Evolutionary conservation across 2,329 filamentous ascomycete species (phyloP).

Genomic region (Phyllosticta ampelicida): DNA sequence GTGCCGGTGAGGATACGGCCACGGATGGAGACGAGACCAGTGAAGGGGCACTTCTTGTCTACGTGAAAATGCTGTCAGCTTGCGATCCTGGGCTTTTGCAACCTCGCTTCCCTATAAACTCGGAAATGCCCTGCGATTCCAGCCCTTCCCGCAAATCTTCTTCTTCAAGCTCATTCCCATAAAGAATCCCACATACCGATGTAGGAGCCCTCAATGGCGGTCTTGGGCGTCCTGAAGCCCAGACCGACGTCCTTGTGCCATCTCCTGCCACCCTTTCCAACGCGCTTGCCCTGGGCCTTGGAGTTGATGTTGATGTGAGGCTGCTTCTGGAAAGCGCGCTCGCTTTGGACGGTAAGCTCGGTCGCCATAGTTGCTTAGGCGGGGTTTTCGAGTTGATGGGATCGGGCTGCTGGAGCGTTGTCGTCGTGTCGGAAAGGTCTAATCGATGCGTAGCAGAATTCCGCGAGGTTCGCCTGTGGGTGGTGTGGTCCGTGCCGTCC

Average conservation of each 20-base stretch:
- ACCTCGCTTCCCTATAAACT: not conserved
- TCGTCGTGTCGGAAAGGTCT: constrained; percentile 9
- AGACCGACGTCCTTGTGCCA: constrained; percentile 99
- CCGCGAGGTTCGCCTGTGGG: constrained; percentile 4
- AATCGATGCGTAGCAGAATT: not conserved
- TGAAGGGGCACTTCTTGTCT: constrained; percentile 99
- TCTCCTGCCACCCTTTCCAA: constrained; percentile 88
- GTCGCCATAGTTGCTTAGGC: constrained; percentile 33
- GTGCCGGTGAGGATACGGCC: constrained; percentile 99
- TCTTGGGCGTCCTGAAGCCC: constrained; percentile 98
- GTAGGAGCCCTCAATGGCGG: constrained; percentile 96
- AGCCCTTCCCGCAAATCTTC: not conserved
- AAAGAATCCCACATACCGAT: constrained; percentile 61
- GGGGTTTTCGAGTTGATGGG: constrained; percentile 6
- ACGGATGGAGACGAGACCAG: constrained; percentile 97
- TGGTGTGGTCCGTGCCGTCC: constrained; percentile 1
- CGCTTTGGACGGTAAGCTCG: constrained; percentile 71
- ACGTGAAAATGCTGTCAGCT: constrained; percentile 17
- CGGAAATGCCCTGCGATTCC: not conserved
- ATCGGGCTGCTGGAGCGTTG: constrained; percentile 5
- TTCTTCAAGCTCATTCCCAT: not conserved
- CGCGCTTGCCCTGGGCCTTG: constrained; percentile 76
- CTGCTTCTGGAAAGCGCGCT: constrained; percentile 99
- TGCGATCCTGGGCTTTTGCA: not conserved
- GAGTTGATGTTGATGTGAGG: constrained; percentile 99